Evolutionary conservation across 1,284 basidiomycete species (phyloP).

Genomic region (Microbotryum intermedium): DNA sequence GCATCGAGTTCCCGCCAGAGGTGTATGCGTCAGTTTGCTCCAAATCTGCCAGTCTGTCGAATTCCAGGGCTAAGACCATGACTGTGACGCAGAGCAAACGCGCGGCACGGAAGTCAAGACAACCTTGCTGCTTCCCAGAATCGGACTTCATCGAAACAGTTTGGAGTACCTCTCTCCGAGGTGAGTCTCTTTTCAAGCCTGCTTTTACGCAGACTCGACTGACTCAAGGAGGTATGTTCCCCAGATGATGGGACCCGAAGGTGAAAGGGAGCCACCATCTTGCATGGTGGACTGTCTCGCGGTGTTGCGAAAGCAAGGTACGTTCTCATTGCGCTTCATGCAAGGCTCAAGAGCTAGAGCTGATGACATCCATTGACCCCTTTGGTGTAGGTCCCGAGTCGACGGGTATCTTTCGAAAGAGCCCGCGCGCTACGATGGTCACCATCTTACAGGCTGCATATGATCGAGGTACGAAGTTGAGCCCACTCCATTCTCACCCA

Average conservation of each 20-base stretch:
- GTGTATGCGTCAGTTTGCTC: conserved; percentile 9
- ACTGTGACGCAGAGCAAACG: conserved; percentile 9
- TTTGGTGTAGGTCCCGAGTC: conserved; percentile 11
- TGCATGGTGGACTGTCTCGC: conserved; percentile 21
- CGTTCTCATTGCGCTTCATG: neutral
- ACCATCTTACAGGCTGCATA: conserved; percentile 21
- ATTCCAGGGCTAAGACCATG: neutral
- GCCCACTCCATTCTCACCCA: neutral
- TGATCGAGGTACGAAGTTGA: conserved; percentile 9
- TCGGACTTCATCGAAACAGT: neutral
- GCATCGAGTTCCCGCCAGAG: conserved; percentile 24
- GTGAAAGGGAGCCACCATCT: neutral
- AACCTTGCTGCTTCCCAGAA: neutral
- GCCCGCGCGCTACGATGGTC: conserved; percentile 21
- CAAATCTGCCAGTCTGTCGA: neutral
- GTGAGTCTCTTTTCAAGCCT: neutral
- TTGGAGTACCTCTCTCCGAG: conserved; percentile 7
- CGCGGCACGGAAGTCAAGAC: conserved; percentile 1
- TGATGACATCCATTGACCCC: neutral
- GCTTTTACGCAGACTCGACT: neutral
- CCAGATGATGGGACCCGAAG: conserved; percentile 5
- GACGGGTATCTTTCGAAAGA: conserved; percentile 30
- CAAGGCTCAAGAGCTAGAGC: neutral
- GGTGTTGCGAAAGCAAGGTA: conserved; percentile 10
- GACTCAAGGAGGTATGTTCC: neutral